Evolutionary conservation across 192 early-diverging fungal genomes (phyloP), one percentile per base, ranked within the genome.

Genomic region (Coemansia sp.): DNA sequence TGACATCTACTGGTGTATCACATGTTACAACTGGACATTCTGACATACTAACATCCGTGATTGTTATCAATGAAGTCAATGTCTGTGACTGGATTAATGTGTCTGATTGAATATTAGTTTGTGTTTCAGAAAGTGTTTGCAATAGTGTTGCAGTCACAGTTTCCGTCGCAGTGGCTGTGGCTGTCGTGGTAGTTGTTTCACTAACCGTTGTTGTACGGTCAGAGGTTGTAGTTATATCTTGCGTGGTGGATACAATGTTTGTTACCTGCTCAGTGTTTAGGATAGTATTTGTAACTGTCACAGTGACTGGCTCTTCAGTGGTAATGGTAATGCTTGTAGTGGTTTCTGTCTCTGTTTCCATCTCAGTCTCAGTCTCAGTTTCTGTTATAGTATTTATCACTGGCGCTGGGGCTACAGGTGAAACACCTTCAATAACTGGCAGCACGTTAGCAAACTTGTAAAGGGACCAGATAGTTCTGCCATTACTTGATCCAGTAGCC

Each of bases 161-260:
- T 31, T 31, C 31, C 7, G 31, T 31, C n/a, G 25, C 26, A 3
- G 52, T 61, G 17, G 31, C 31, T 1, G 57, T 59, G 12, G 48
- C 19, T 42, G 59, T 61, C 2, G 25, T 15, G 34, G 31, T 31
- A 6, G 7, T 6, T 7, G 59, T 57, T 49, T 54, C 52, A 28
- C 52, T 54, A 46, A 47, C 42, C 12, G 53, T 46, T 31, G 52
- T 56, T 6, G 55, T 57, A 17, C 28, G 52, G 14, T 54, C 52
- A 54, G 21, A 25, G 5, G 52, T 54, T 4, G 23, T 17, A 4
- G 52, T 31, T 31, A 28, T 12, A 20, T 12, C 4, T 57, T 57
- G 55, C 1, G 55, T 57, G 4, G 55, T 57, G n/a, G 52, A 26
- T 17, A 54, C 12, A 11, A n/a, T 28, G 21, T 26, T 17, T 15